Evolutionary conservation across 2,329 filamentous ascomycete genomes (phyloP), one percentile per base, ranked within the genome.

Genomic region (Lasiodiplodia theobromae): DNA sequence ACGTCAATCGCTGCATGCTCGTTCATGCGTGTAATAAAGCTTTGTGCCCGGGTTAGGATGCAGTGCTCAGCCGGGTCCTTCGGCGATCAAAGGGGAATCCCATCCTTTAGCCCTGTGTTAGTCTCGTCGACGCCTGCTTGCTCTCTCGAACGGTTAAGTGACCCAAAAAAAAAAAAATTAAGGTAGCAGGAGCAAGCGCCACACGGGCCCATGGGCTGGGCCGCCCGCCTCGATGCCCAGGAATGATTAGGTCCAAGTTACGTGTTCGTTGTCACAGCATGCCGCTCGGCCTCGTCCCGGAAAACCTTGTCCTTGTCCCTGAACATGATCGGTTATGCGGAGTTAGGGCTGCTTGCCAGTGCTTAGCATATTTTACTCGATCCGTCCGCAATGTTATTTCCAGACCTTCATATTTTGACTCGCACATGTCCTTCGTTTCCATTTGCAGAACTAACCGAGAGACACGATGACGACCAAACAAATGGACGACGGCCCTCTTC

Each of bases 251-350:
- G 12, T 18, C n/a, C 60, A 64, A 51, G 25, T 64, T 31, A 52
- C 44, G 28, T 64, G 60, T 49, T 12, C 60, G 60, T 25, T 38
- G 60, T 64, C 51, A 52, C 60, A 64, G 60, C 28, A 25, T 64
- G 44, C n/a, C 16, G 60, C 60, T 64, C 51, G 44, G 60, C 60
- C 28, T 38, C 47, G 60, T 64, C 31, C 38, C 47, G 51, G 60
- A 37, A 51, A 52, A 52, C 28, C 28, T 28, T 28, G 28, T 28
- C 60, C 60, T 64, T 52, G 60, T 28, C 60, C 49, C 44, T 51
- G 58, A 31, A 51, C 28, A 51, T 44, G 28, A 52, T 14, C 18
- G 28, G 23, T 62, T 62, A 62, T 62, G 58, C 58, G n/a, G 28
- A 64, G 28, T 21, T 25, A 49, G 31, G 60, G 44, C 38, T 14